A percentile compares a stretch with the other conserved stretches of the same genome.
phyloP scores from a whole-genome alignment of 305 asterid genomes.

The Caryopteris hybrid region DNA sequence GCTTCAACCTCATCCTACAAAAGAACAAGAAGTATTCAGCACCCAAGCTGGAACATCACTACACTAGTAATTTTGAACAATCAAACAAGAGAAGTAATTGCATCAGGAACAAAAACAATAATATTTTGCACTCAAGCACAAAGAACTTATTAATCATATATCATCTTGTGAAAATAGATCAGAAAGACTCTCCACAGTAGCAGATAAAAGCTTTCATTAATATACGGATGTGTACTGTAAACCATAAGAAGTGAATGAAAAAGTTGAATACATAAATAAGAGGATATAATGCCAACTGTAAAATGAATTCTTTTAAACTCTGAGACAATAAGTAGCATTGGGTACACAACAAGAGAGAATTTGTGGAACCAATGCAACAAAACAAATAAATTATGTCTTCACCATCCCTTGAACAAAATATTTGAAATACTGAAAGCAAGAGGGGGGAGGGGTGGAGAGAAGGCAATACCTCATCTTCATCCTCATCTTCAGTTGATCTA shows the following conservation, averaged over 20 bases:
- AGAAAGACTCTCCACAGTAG: neutral
- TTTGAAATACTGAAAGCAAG: neutral
- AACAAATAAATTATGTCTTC: slow-evolving; percentile 2
- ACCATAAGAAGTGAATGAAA: neutral
- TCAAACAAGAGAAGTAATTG: slow-evolving; percentile 3
- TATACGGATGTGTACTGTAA: neutral
- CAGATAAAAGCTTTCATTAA: neutral
- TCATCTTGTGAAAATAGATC: neutral
- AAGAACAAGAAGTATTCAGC: slow-evolving; percentile 26
- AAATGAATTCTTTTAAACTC: neutral
- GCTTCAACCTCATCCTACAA: slow-evolving; percentile 87
- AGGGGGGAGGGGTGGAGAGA: neutral
- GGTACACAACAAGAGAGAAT: neutral
- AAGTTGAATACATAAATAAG: neutral
- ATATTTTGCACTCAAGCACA: slow-evolving; percentile 11
- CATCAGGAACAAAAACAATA: neutral
- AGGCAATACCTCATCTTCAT: slow-evolving; percentile 62
- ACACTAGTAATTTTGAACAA: neutral
- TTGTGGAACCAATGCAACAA: neutral
- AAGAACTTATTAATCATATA: neutral
- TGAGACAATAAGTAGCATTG: neutral
- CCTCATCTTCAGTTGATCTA: slow-evolving; percentile 75
- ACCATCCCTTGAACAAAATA: neutral
- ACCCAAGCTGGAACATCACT: neutral
- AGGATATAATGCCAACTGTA: neutral